Base-by-base conservation (phyloP, 805 yeast genomes). In the Sugiyamaella boreocaroliniensis region DNA sequence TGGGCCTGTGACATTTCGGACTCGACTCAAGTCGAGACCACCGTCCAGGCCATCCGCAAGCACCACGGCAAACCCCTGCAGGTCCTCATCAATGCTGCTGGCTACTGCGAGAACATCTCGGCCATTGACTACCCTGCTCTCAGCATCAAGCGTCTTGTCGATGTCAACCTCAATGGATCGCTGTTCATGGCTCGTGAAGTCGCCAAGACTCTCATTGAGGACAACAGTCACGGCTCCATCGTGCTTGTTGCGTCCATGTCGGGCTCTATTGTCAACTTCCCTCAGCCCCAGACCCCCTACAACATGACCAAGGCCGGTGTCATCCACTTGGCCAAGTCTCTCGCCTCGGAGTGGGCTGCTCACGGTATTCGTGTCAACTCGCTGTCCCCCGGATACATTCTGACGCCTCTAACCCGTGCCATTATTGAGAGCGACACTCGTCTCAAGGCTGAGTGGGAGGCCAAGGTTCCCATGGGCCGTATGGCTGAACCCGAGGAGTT, bases 231-330 rank as follows among this genome's bases (percentile, higher is more conserved):
- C 50, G 96, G 96, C 40, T 83, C 95, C 2, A 75, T 89, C 61
- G 80, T 89, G 58, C 76, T 86, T 66, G 86, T 96, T 2, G 89
- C 95, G 2, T 86, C 95, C 43, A 89, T 89, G 86, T 84, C 92
- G 22, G 96, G 86, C 5, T 86, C 82, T 68, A 83, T 89, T 60
- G 89, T 82, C 60, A 89, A 89, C 69, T 79, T 81, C 53, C 97
- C 96, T 22, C 92, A 89, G 68, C 75, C 80, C 60, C 96, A 89
- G 71, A 77, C 81, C 58, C 86, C 86, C 61, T 86, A 86, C 77
- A 86, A 86, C 76, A 82, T 84, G 86, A 77, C 92, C 61, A 86
- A 86, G 73, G 93, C 93, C 15, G 93, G 90, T 66, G 92, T 85
- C 43, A 85, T 85, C 62, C 93, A 86, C 70, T 73, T 86, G 76